phyloP scores from a whole-genome alignment of 108 stramenopile species.

The Pseudonitzschia multistriata region DNA sequence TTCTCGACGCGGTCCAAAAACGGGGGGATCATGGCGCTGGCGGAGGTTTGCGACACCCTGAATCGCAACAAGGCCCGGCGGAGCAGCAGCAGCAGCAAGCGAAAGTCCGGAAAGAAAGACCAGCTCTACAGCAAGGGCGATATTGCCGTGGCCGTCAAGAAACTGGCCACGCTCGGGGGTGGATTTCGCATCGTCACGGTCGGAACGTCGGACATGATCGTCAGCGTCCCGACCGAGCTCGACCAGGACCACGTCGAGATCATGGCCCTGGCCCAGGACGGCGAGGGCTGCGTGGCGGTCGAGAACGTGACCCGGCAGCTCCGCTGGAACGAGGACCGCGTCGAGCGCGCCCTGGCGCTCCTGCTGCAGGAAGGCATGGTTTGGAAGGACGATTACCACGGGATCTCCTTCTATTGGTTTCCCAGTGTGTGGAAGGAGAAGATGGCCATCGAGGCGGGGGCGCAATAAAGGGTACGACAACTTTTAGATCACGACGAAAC shows the following conservation, averaged over 20 bases:
- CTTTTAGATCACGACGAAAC: neutral
- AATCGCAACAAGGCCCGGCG: conserved; percentile 20
- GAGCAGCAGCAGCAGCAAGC: neutral
- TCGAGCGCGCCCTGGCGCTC: conserved; percentile 66
- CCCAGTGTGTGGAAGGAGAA: conserved; percentile 63
- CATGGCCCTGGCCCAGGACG: conserved; percentile 64
- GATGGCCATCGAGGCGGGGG: neutral
- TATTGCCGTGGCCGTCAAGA: conserved; percentile 73
- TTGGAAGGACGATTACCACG: conserved; percentile 73
- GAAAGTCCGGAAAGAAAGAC: conserved; percentile 29
- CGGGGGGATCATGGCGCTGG: conserved; percentile 93
- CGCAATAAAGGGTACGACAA: neutral
- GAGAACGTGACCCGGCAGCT: conserved; percentile 45
- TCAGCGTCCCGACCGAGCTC: conserved; percentile 82
- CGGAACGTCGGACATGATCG: conserved; percentile 70
- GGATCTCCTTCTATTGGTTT: conserved; percentile 73
- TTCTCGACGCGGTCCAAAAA: conserved; percentile 84
- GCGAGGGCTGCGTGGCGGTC: conserved; percentile 56
- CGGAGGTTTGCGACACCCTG: conserved; percentile 71
- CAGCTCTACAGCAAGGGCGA: conserved; percentile 59
- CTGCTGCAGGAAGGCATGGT: conserved; percentile 83
- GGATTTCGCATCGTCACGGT: conserved; percentile 82
- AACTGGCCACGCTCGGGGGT: conserved; percentile 71
- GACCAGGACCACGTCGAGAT: conserved; percentile 84
- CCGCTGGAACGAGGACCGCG: conserved; percentile 65